Base-by-base conservation (phyloP, 805 yeast species). In the Wickerhamiella hasegawae region DNA sequence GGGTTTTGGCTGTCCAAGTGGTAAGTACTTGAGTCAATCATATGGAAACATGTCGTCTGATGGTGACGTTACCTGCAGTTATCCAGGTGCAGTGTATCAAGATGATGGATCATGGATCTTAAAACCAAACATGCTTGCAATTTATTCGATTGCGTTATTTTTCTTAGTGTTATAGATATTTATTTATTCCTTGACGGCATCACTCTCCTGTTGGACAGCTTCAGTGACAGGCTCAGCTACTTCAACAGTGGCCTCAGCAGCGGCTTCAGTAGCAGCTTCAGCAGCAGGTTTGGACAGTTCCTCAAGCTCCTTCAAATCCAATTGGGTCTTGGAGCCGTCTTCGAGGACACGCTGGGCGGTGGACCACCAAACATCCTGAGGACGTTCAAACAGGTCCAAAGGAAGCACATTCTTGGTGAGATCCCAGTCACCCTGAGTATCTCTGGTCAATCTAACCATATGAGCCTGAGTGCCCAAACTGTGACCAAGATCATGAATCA, bases 401-500 rank as follows among this genome's bases (percentile, higher is more conserved):
- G 67, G 68, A 50, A 87, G 76, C 4, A 75, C 84, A 41, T 68
- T 67, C 41, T 69, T 69, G 1, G 70, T 75, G 31, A 87, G 56
- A 27, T 69, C 72, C 95, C 96, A 90, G 31, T 78, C 78, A 2
- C 82, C 82, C 55, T 92, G 98, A 37, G 68, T 63, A 8, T 60
- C 52, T 49, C 99, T 69, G 8, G 72, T 66, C 38, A 90, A 66
- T 45, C 73, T 73, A 6, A 78, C 94, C 94, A 90, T 85, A 50
- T 83, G 83, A 0, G 94, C 82, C 18, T 81, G 71, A 0, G 85
- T 72, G 14, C 77, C 75, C 51, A 85, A 59, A 0, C 87, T 78
- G 40, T 78, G 69, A 2, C 94, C 97, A 30, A 81, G 63, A 49
- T 90, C 99, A 56, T 93, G 82, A 33, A 90, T 66, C 36, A 90